Evolutionary conservation across 2,329 filamentous ascomycete species (phyloP).

Genomic region (Diaporthe destruens): DNA sequence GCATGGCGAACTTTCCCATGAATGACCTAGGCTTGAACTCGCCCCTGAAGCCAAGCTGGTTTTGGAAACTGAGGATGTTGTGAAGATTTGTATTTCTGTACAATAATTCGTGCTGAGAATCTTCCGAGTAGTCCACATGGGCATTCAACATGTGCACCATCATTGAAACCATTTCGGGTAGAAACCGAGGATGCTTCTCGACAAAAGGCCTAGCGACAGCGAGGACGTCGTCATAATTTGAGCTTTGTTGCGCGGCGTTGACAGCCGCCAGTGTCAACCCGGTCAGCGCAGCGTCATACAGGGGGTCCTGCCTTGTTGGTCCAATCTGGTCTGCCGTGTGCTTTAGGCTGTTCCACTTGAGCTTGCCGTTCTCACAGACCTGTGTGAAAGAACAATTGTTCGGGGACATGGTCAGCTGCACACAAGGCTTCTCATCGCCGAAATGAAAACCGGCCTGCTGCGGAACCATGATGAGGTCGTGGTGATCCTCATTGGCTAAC

Average conservation of each 20-base stretch:
- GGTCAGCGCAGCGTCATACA: slow-evolving; percentile 71
- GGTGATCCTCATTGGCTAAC: slow-evolving; percentile 73
- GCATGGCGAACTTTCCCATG: slow-evolving; percentile 79
- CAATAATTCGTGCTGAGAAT: slow-evolving; percentile 77
- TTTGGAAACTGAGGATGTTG: slow-evolving; percentile 82
- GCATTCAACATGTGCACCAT: slow-evolving; percentile 78
- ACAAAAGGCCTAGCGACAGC: slow-evolving; percentile 71
- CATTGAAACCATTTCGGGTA: slow-evolving; percentile 73
- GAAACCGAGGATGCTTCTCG: slow-evolving; percentile 62
- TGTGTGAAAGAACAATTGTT: slow-evolving; percentile 71
- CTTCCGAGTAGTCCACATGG: slow-evolving; percentile 85
- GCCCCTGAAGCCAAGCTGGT: slow-evolving; percentile 80
- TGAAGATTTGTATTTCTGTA: slow-evolving; percentile 80
- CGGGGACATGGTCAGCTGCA: slow-evolving; percentile 72
- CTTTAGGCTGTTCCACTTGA: slow-evolving; percentile 70
- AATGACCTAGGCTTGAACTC: slow-evolving; percentile 73
- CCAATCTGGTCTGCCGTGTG: slow-evolving; percentile 64
- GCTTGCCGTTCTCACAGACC: slow-evolving; percentile 68
- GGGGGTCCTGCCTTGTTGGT: slow-evolving; percentile 60
- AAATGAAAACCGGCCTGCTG: slow-evolving; percentile 85
- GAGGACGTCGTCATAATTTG: slow-evolving; percentile 78
- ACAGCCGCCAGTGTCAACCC: slow-evolving; percentile 68
- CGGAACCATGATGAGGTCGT: slow-evolving; percentile 75
- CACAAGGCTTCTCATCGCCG: slow-evolving; percentile 71
- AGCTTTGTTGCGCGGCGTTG: slow-evolving; percentile 58